Percentiles rank a stretch among this genome's conserved stretches.
These are phyloP conservation scores for Leccinum griseonigrum DNA, from an alignment of 1,284 basidiomycete genomes.

Conservation along the genomic window DNA sequence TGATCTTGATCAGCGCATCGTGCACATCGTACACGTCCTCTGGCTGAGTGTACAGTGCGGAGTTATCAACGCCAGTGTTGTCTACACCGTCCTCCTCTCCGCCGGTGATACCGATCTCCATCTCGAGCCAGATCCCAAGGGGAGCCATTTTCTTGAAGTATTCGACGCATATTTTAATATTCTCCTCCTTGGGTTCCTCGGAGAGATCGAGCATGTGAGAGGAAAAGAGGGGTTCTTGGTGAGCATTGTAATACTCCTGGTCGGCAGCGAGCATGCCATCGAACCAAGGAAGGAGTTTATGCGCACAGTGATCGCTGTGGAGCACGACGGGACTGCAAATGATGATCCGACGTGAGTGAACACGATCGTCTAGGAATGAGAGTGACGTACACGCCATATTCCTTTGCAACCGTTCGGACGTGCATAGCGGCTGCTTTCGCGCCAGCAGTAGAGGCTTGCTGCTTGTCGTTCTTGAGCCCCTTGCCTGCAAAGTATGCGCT, in stretches of 20 bases:
- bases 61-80: constrained; percentile 94
- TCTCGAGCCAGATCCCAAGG: constrained; percentile 97
- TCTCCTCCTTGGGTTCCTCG: constrained; percentile 96
- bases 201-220: constrained; percentile 99
- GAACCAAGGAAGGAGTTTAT: constrained; percentile 99
- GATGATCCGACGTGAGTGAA: not conserved
- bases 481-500: constrained; percentile 97
- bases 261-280: constrained; percentile 99
- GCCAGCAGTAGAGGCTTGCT: constrained; percentile 94
- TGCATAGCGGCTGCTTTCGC: constrained; percentile 93
- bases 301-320: constrained; percentile 99
- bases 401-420: constrained; percentile 85
- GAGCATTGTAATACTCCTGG: constrained; percentile 88
- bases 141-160: constrained; percentile 97
- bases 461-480: constrained; percentile 92
- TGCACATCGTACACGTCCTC: constrained; percentile 96
- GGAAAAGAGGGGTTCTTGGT: constrained; percentile 93
- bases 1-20: constrained; percentile 78
- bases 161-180: constrained; percentile 91
- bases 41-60: constrained; percentile 95
- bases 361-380: not conserved
- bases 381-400: constrained; percentile 80
- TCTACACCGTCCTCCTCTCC: constrained; percentile 99
- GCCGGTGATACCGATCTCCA: constrained; percentile 99
- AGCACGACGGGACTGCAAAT: constrained; percentile 84